Evolutionary conservation across 495 filamentous ascomycete species (phyloP), one percentile per base, ranked within the genome.

Genomic region (Mycothermus thermophilus): DNA sequence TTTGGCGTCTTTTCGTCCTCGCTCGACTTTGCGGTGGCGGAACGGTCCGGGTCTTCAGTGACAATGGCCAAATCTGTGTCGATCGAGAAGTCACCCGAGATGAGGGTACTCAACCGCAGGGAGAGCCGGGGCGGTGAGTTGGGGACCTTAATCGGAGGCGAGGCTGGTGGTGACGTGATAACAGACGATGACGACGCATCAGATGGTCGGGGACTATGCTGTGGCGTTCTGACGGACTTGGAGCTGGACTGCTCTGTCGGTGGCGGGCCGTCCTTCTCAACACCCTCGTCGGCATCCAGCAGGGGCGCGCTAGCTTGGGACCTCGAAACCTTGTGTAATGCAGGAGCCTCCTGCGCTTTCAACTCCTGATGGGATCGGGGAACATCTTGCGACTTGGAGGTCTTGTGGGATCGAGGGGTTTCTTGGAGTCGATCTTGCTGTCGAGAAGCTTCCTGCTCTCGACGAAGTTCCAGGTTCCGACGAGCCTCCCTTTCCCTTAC

Each of bases 101-200:
- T 27, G 1, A 58, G 41, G 10, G 43, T 35, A 38, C 55, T 58
- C 5, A 56, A 38, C 18, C 52, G 45, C 16, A 58, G 37, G 15
- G 55, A 56, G 4, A 56, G 36, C 4, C 52, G 45, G 3, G 55
- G 55, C 5, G 55, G 52, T 3, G 52, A 46, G 25, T 37, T 48
- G 1, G 52, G 37, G 8, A 53, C 36, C 13, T 46, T 46, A 25
- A 27, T 41, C 1, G 42, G 32, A 3, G 55, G 48, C 10, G 55
- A 50, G 6, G 48, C 30, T 8, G 50, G 46, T 14, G 40, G 46
- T 17, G 44, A 46, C 1, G 41, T 42, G n/a, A n/a, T n/a, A n/a
- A n/a, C n/a, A n/a, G n/a, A n/a, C 13, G 50, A 8, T 0, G 50
- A 45, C 4, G 54, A 54, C 6, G 46, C 42, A 43, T 48, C 40